Percentiles rank a stretch among this genome's conserved stretches.
Conservation (phyloP, 163 green algal species). For the Scenedesmus sp. region DNA sequence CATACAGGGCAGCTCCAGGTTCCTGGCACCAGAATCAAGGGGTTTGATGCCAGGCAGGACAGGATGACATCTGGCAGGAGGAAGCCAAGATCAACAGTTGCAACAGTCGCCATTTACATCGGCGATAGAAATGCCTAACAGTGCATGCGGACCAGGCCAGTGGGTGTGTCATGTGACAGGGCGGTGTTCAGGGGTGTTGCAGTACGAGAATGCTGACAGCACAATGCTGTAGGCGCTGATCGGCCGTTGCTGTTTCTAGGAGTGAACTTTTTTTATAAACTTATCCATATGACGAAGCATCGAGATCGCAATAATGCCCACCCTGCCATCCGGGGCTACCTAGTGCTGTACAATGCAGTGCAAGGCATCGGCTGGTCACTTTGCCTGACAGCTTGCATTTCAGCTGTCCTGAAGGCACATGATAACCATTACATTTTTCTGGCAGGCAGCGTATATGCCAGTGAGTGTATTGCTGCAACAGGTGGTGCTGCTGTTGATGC, state of each 20-base stretch:
- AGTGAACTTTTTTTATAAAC: background rate
- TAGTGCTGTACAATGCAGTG: slow-evolving; percentile 60
- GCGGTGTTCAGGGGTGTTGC: background rate
- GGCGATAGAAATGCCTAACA: no score
- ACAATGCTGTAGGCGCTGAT: background rate
- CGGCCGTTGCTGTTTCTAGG: background rate
- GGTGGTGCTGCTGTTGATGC: background rate
- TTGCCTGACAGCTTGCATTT: slow-evolving; percentile 15
- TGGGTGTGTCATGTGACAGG: background rate
- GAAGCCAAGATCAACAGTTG: background rate
- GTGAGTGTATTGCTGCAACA: slow-evolving; percentile 19
- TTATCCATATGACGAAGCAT: background rate
- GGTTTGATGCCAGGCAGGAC: background rate
- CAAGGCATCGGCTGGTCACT: slow-evolving; percentile 60
- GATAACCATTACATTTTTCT: background rate
- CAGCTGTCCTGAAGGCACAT: background rate
- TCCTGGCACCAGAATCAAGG: background rate
- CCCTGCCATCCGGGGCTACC: slow-evolving; percentile 41
- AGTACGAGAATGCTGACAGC: background rate
- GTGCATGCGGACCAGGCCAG: background rate
- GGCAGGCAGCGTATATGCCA: slow-evolving; percentile 37
- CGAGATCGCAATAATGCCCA: slow-evolving; percentile 5
- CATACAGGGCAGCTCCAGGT: background rate
- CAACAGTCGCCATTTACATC: no score
- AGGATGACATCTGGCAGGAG: background rate